Conservation (phyloP, 345 rosid genomes). For the Hibiscus syriacus region DNA sequence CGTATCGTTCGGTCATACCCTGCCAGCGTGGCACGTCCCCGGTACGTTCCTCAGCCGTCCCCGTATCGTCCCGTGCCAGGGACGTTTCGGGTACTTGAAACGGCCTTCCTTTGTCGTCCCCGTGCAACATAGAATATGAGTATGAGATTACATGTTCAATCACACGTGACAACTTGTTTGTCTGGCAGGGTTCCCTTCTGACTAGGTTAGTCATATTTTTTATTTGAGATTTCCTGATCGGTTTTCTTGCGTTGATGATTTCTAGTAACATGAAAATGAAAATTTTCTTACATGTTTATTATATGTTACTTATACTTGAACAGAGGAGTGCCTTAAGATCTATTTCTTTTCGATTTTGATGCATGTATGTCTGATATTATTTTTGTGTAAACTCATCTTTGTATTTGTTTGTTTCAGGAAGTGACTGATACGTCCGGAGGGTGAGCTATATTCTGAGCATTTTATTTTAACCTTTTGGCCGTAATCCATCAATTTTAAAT, state of each 20-base stretch:
- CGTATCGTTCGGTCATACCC: too few species aligned
- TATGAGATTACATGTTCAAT: not conserved
- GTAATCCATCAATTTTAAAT: not conserved
- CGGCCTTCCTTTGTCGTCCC: too few species aligned
- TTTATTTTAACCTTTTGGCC: not conserved
- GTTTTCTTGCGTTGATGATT: not conserved
- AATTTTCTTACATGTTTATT: not conserved
- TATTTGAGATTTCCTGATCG: not conserved
- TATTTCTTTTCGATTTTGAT: conserved; percentile 13
- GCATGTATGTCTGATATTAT: not conserved
- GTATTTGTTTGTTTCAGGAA: conserved; percentile 40
- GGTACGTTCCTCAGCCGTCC: too few species aligned
- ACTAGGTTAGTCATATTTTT: not conserved
- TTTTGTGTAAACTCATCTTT: conserved; percentile 3
- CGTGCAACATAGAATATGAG: too few species aligned
- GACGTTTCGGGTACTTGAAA: too few species aligned
- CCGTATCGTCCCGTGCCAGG: too few species aligned
- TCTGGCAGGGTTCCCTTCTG: not conserved
- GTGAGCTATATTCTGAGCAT: conserved; percentile 28
- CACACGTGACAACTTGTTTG: not conserved
- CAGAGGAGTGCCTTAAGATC: conserved; percentile 58
- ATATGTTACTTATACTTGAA: not conserved
- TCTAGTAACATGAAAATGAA: not conserved
- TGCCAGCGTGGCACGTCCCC: too few species aligned
- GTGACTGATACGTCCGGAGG: conserved; percentile 90